Evolutionary conservation across 352 stramenopile genomes (phyloP).

Genomic region (Phytophthora syringae): DNA sequence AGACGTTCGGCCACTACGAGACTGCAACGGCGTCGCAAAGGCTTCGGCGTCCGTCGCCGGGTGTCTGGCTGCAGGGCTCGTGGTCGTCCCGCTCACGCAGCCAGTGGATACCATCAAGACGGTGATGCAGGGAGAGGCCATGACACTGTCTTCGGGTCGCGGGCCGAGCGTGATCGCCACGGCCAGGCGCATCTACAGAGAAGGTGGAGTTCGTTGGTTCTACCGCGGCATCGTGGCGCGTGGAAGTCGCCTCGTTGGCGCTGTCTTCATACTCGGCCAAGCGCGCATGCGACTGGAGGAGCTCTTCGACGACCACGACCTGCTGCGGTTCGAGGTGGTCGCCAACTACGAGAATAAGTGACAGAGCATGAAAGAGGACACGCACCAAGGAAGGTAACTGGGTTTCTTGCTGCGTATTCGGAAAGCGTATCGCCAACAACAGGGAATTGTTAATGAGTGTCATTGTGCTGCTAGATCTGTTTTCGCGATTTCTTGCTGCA

Average conservation of each 20-base stretch:
- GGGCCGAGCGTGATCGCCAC: conserved; percentile 44
- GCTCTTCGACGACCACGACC: conserved; percentile 63
- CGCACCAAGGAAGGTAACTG: too few species aligned
- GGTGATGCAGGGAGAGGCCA: conserved; percentile 82
- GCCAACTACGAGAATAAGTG: conserved; percentile 22
- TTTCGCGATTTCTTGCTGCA: not conserved
- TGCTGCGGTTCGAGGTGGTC: conserved; percentile 38
- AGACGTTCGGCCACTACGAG: conserved; percentile 60
- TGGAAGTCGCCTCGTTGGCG: conserved; percentile 70
- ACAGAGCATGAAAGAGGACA: conserved; percentile 15
- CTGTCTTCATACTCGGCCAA: conserved; percentile 85
- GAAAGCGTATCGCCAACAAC: too few species aligned
- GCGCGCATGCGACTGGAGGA: conserved; percentile 70
- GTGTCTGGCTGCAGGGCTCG: conserved; percentile 68
- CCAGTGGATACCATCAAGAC: conserved; percentile 86
- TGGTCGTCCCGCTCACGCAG: conserved; percentile 78
- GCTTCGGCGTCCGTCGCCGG: conserved; percentile 63
- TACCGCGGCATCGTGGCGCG: conserved; percentile 78
- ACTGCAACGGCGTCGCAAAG: conserved; percentile 63
- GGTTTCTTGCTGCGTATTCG: too few species aligned
- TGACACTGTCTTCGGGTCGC: conserved; percentile 43
- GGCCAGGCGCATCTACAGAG: conserved; percentile 47
- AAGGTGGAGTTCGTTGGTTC: conserved; percentile 59
- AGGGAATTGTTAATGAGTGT: conserved; percentile 23
- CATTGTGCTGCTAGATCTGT: conserved; percentile 4